Percentiles rank a stretch among this genome's conserved stretches.
Conservation (phyloP, 345 rosid species). For the Hypericum androsaemum region DNA sequence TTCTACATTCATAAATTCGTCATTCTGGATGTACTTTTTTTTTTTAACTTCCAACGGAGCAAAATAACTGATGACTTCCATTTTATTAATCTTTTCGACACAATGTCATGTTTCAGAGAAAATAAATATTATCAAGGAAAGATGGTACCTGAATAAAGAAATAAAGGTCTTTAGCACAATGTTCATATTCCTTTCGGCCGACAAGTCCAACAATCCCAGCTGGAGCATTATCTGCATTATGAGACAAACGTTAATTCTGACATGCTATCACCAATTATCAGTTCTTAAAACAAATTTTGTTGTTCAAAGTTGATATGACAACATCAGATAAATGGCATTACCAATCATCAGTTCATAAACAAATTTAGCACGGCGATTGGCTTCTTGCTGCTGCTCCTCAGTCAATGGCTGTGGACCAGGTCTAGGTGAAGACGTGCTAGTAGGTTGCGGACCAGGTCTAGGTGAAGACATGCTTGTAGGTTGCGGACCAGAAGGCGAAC, state of each 20-base stretch:
- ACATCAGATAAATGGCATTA: constrained; percentile 19
- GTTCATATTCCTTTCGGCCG: constrained; percentile 89
- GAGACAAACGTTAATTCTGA: not conserved
- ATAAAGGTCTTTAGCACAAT: constrained; percentile 82
- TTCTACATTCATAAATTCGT: too few species aligned
- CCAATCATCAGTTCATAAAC: constrained; percentile 90
- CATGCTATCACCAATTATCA: not conserved
- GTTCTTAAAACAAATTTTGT: not conserved
- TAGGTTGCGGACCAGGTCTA: constrained; percentile 16
- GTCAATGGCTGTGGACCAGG: constrained; percentile 4
- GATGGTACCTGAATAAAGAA: constrained; percentile 80
- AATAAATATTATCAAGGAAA: not conserved
- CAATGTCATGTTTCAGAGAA: too few species aligned
- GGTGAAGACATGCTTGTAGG: constrained; percentile 8
- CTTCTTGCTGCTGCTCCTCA: constrained; percentile 61
- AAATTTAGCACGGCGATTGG: constrained; percentile 74
- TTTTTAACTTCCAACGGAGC: too few species aligned
- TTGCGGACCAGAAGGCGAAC: constrained; percentile 11
- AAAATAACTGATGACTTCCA: too few species aligned
- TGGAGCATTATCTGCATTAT: constrained; percentile 74
- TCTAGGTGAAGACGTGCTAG: constrained; percentile 35
- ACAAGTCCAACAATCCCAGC: constrained; percentile 68
- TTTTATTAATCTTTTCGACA: too few species aligned
- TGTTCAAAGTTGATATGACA: not conserved
- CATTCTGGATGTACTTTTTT: too few species aligned